Conservation (phyloP, 179 eudicot species). For the Corrigiola litoralis region DNA sequence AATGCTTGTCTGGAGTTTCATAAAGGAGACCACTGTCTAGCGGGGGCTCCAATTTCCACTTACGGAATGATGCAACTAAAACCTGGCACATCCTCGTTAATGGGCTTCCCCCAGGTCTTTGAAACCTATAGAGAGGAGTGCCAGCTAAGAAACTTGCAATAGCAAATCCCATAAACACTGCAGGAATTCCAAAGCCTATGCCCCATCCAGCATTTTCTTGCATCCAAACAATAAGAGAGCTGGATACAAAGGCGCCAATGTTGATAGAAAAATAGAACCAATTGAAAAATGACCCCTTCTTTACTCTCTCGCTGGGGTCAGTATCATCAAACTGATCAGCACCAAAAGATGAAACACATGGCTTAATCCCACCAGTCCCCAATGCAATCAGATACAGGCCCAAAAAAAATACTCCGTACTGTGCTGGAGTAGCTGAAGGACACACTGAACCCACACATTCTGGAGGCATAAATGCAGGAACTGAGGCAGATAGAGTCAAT, state of each 20-base stretch:
- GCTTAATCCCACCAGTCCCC: constrained; percentile 70
- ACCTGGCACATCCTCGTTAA: constrained; percentile 53
- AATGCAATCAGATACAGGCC: constrained; percentile 65
- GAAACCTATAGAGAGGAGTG: constrained; percentile 49
- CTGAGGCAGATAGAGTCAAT: constrained; percentile 54
- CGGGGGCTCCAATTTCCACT: constrained; percentile 34
- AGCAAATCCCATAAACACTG: constrained; percentile 58
- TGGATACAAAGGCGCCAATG: constrained; percentile 56
- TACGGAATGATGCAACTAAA: constrained; percentile 45
- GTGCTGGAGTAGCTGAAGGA: constrained; percentile 56
- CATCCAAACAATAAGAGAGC: constrained; percentile 55
- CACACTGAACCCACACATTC: constrained; percentile 54
- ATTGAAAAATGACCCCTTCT: constrained; percentile 68
- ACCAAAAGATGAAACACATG: constrained; percentile 68
- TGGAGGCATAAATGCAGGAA: constrained; percentile 45
- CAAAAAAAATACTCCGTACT: constrained; percentile 43
- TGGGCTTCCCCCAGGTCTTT: constrained; percentile 67
- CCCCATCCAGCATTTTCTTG: constrained; percentile 73
- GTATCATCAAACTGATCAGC: constrained; percentile 84
- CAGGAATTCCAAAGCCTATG: constrained; percentile 57
- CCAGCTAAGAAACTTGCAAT: constrained; percentile 51
- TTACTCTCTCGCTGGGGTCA: constrained; percentile 49
- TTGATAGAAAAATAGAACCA: constrained; percentile 69
- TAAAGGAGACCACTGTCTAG: constrained; percentile 36
- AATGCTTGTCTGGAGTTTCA: constrained; percentile 43